Percentiles rank a stretch among this genome's conserved stretches.
Conservation (phyloP, 306 rosid genomes). For the Gleditsia sinensis region DNA sequence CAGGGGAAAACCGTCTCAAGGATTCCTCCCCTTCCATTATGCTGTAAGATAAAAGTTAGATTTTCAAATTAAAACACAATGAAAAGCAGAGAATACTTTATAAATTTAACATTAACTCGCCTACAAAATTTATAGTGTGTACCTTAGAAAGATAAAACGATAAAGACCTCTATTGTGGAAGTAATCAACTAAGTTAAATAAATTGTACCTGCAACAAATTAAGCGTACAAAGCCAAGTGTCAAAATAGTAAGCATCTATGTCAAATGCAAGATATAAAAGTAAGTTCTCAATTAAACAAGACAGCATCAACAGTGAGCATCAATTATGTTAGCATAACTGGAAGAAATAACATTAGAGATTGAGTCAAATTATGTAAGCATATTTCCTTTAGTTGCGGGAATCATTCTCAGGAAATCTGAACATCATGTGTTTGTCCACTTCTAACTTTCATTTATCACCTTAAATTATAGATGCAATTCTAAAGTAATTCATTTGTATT, state of each 20-base stretch:
- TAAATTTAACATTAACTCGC: slow-evolving; percentile 2
- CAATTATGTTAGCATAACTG: slow-evolving; percentile 12
- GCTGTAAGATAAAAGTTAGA: slow-evolving; percentile 50
- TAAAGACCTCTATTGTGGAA: slow-evolving; percentile 85
- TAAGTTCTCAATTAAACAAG: slow-evolving; percentile 9
- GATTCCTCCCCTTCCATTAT: slow-evolving; percentile 98
- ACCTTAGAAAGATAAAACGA: slow-evolving; percentile 82
- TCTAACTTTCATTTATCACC: neutral
- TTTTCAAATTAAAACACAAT: slow-evolving; percentile 27
- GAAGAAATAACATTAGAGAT: neutral
- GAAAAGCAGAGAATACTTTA: slow-evolving; percentile 23
- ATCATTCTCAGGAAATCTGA: no score
- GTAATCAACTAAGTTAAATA: slow-evolving; percentile 66
- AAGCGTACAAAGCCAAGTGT: slow-evolving; percentile 4
- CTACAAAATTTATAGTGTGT: slow-evolving; percentile 12
- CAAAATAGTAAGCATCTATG: neutral
- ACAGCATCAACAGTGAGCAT: no score
- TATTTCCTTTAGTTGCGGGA: neutral
- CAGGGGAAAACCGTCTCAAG: slow-evolving; percentile 80
- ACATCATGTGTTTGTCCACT: neutral
- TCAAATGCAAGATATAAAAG: neutral
- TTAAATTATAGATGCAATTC: neutral
- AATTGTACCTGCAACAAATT: slow-evolving; percentile 72
- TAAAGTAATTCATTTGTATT: neutral
- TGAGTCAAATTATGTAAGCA: neutral